Conservation (phyloP, 345 rosid genomes). For the Pseudoturritis turrita region DNA sequence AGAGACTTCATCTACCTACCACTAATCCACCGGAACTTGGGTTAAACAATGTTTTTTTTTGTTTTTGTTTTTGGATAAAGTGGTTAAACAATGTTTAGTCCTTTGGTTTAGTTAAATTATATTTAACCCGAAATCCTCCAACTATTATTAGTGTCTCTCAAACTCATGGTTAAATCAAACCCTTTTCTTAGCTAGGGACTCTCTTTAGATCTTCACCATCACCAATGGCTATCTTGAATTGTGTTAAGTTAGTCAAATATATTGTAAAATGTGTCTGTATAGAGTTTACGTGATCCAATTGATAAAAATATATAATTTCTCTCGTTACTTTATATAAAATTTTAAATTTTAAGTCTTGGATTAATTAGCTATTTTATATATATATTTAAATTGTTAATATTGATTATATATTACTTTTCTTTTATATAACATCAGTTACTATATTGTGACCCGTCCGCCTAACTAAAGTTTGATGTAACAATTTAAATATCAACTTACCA, state of each 20-base stretch:
- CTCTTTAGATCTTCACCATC: neutral
- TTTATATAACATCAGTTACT: no score
- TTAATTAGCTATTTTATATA: neutral
- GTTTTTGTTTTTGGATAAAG: no score
- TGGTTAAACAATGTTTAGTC: no score
- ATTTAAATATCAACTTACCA: neutral
- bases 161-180: neutral
- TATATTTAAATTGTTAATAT: neutral
- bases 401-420: neutral
- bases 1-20: no score
- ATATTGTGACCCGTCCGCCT: neutral
- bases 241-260: neutral
- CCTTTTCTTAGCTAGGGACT: neutral
- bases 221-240: neutral
- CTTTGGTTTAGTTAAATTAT: neutral
- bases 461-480: conserved; percentile 24
- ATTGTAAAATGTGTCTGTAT: no score
- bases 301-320: neutral
- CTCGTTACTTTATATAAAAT: neutral
- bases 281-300: neutral
- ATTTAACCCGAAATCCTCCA: neutral
- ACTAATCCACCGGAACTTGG: no score
- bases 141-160: neutral
- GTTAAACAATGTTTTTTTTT: no score
- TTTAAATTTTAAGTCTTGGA: neutral